Base-by-base conservation (phyloP, 2,329 filamentous ascomycete genomes). In the Colletotrichum magnum region DNA sequence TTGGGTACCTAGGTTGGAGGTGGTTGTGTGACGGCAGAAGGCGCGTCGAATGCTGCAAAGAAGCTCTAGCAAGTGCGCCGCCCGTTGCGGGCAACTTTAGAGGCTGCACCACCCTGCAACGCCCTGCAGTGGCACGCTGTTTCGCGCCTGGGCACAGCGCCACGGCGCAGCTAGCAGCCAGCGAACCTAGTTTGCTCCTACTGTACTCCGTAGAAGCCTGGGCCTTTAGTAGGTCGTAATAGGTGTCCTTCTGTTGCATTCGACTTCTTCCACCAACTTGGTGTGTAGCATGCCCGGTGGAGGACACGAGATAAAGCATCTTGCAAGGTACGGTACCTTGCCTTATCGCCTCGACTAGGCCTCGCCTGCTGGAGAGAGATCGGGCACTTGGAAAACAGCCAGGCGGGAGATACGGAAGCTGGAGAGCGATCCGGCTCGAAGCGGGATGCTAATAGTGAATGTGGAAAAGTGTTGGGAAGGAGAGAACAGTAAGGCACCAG, bases 1-100 rank as follows among this genome's bases (percentile, higher is more conserved):
- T 36, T 36, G 32, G 32, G 10, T 36, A 18, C 18, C 18, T 18
- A 36, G 32, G 41, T 53, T 10, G 41, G 59, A 62, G 52, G 26
- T 26, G 18, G 32, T 45, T 67, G 53, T 4, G 7, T 12, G 54
- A 59, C 43, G 66, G 66, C 61, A 69, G 66, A 69, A 69, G 66
- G 50, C 56, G 66, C 50, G 66, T 69, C 66, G 66, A 69, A 69
- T 61, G 54, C 66, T 69, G 66, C 66, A 69, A 32, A 51, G 66
- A 69, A 69, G 66, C 39, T 69, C 66, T 53, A 32, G 50, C 47
- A 51, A 45, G 24, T 54, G 56, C 62, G 66, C 66, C 66, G 66
- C 28, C 66, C 18, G 61, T 32, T 53, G 53, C 24, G 43, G 59
- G 32, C 39, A n/a, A 48, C 45, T 18, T 59, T 26, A 68, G 52